Evolutionary conservation across 2,329 filamentous ascomycete genomes (phyloP).

Genomic region (Blastomyces emzantsi): DNA sequence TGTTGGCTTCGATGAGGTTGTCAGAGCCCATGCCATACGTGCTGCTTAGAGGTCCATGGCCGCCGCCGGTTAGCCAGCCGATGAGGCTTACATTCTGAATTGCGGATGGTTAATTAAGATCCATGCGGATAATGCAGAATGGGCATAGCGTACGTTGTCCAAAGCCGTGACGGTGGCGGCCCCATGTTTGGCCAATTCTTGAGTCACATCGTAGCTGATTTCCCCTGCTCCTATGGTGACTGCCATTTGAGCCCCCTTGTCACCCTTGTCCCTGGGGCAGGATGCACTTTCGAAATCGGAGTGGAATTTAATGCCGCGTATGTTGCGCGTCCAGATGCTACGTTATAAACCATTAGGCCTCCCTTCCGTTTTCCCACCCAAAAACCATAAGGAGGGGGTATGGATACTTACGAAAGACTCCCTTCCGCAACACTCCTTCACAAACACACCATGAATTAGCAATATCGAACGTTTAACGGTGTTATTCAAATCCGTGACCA

Average conservation of each 20-base stretch:
- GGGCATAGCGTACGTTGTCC: neutral
- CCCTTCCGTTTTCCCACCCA: neutral
- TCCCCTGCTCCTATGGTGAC: neutral
- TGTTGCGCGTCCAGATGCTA: neutral
- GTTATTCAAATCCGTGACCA: neutral
- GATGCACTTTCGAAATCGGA: neutral
- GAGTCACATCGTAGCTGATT: neutral
- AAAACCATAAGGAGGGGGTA: neutral
- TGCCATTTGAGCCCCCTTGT: neutral
- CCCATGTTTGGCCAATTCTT: neutral
- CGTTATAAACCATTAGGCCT: neutral
- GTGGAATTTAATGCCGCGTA: neutral
- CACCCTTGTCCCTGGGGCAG: neutral
- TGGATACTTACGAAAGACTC: neutral
- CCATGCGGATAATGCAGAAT: neutral
- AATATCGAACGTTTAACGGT: neutral
- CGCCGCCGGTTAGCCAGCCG: slow-evolving; percentile 28
- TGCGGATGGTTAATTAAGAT: neutral
- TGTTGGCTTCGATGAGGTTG: slow-evolving; percentile 40
- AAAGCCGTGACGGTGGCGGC: neutral
- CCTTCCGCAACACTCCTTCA: neutral
- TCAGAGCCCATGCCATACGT: slow-evolving; percentile 44
- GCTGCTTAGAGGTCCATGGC: slow-evolving; percentile 45
- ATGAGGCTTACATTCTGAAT: neutral
- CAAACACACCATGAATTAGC: neutral